Evolutionary conservation across 163 green algal species (phyloP).

Genomic region (Picocystis sp.): DNA sequence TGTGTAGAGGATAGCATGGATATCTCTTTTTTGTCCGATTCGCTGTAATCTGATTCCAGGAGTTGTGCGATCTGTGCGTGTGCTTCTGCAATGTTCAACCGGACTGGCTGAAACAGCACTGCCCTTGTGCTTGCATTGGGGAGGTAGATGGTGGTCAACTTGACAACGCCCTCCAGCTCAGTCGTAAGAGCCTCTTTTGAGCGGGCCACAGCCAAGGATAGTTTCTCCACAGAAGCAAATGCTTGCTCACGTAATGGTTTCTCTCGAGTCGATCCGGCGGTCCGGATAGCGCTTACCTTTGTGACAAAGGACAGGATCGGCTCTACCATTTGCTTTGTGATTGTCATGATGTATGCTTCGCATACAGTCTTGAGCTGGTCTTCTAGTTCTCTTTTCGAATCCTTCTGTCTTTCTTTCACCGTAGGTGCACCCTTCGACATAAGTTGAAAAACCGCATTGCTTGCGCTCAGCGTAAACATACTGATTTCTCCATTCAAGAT

Average conservation of each 20-base stretch:
- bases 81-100: conserved; percentile 79
- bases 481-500: conserved; percentile 60
- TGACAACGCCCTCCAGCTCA: conserved; percentile 35
- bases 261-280: conserved; percentile 12
- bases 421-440: conserved; percentile 46
- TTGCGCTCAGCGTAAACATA: conserved; percentile 56
- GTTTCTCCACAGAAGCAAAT: conserved; percentile 65
- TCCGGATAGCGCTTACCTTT: conserved; percentile 62
- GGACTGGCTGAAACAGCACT: conserved; percentile 84
- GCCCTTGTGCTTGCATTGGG: conserved; percentile 48
- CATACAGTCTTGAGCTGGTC: conserved; percentile 77
- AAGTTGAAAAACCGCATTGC: conserved; percentile 69
- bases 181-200: conserved; percentile 49
- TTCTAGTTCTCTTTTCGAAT: conserved; percentile 87
- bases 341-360: conserved; percentile 81
- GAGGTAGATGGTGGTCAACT: conserved; percentile 69
- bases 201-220: conserved; percentile 54
- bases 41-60: conserved; percentile 33
- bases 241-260: conserved; percentile 65
- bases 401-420: conserved; percentile 46
- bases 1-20: conserved; percentile 2
- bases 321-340: conserved; percentile 80
- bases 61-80: conserved; percentile 58
- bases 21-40: conserved; percentile 13
- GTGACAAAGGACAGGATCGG: conserved; percentile 92